Evolutionary conservation across 2,329 filamentous ascomycete species (phyloP).

Genomic region (Monosporascus sp.): DNA sequence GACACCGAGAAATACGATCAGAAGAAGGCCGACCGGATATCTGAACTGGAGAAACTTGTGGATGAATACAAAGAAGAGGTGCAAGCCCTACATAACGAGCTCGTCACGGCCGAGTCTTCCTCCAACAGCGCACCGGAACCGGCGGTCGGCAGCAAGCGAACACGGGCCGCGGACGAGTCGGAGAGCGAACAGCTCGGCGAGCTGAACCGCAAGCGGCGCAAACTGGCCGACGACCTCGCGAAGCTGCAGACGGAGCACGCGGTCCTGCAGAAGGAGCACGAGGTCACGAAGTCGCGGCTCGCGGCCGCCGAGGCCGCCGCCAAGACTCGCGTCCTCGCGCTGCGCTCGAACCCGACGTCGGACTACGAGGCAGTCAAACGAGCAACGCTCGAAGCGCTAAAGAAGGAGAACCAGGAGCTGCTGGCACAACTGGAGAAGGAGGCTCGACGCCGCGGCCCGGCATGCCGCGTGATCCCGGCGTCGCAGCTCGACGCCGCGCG

Average conservation of each 20-base stretch:
- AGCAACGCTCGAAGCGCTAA: conserved; percentile 69
- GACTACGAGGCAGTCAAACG: conserved; percentile 81
- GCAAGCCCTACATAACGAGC: conserved; percentile 65
- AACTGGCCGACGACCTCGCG: conserved; percentile 32
- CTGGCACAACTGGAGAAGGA: conserved; percentile 62
- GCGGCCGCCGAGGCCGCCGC: conserved; percentile 59
- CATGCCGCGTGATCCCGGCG: conserved; percentile 56
- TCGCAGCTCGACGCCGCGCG: conserved; percentile 71
- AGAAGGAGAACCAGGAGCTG: conserved; percentile 79
- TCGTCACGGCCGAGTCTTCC: conserved; percentile 58
- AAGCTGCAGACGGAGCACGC: conserved; percentile 70
- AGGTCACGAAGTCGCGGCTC: conserved; percentile 71
- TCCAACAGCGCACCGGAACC: conserved; percentile 31
- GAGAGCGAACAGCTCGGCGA: conserved; percentile 72
- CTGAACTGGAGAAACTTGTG: conserved; percentile 78
- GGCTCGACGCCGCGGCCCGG: conserved; percentile 33
- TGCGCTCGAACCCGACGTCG: conserved; percentile 88
- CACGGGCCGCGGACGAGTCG: conserved; percentile 49
- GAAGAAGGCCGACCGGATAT: conserved; percentile 66
- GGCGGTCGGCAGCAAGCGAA: conserved; percentile 56
- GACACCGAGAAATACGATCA: conserved; percentile 75
- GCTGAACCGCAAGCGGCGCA: conserved; percentile 80
- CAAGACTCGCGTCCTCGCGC: conserved; percentile 75
- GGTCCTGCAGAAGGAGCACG: conserved; percentile 62
- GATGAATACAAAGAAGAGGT: conserved; percentile 83